phyloP scores from a whole-genome alignment of 805 yeast genomes.

The Yarrowia sp. region DNA sequence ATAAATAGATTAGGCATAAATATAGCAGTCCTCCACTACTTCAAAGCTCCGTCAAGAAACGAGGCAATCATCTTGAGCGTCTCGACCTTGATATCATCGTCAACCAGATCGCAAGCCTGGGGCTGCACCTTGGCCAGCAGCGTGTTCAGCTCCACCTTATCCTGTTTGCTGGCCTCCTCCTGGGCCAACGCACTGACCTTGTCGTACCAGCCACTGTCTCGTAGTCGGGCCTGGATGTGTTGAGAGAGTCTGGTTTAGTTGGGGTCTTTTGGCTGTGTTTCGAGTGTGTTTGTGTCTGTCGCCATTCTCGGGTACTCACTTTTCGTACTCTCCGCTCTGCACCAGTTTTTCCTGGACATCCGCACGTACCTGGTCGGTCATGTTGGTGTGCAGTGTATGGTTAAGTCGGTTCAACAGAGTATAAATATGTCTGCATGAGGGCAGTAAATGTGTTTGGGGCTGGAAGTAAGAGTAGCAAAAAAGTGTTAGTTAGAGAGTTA shows the following conservation, averaged over 20 bases:
- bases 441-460: too few species aligned
- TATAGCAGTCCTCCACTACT: neutral
- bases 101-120: slow-evolving; percentile 17
- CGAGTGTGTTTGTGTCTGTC: neutral
- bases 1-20: neutral
- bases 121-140: slow-evolving; percentile 10
- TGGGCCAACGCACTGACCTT: slow-evolving; percentile 60
- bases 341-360: slow-evolving; percentile 42
- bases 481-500: too few species aligned
- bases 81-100: slow-evolving; percentile 54
- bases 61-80: slow-evolving; percentile 50
- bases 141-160: slow-evolving; percentile 2
- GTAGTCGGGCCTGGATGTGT: slow-evolving; percentile 57
- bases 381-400: slow-evolving; percentile 15
- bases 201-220: slow-evolving; percentile 85
- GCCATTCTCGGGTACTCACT: slow-evolving; percentile 36
- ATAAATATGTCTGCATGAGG: neutral
- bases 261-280: neutral
- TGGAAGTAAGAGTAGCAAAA: neutral
- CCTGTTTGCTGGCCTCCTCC: slow-evolving; percentile 24
- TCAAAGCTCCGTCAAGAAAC: slow-evolving; percentile 28
- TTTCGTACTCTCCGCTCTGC: slow-evolving; percentile 75
- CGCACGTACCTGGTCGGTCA: slow-evolving; percentile 22
- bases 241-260: slow-evolving; percentile 49
- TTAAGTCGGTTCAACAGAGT: neutral